Percentiles rank a stretch among this genome's conserved stretches.
These are phyloP conservation scores for Myxozyma lipomycoides DNA, from an alignment of 805 yeast species.

Conservation along the genomic window DNA sequence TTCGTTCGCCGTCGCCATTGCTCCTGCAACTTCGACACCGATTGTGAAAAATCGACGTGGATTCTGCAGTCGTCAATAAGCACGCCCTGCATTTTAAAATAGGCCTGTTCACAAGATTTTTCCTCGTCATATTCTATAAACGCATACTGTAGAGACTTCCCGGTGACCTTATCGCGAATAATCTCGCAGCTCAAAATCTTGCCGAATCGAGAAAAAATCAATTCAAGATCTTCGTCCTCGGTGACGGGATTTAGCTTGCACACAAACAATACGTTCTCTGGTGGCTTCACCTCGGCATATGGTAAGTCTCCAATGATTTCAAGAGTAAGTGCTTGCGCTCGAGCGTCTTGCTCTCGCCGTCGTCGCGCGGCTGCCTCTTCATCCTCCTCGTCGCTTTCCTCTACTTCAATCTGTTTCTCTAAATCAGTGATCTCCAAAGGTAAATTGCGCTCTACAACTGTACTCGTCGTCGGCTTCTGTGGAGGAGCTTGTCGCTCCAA, in stretches of 20 bases:
- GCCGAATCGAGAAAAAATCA: constrained; percentile 63
- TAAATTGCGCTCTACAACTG: too few species aligned
- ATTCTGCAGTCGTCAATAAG: constrained; percentile 61
- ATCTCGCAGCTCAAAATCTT: constrained; percentile 49
- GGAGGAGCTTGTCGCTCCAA: neutral
- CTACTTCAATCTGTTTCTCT: neutral
- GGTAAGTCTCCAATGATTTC: constrained; percentile 65
- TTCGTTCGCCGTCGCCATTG: constrained; percentile 19
- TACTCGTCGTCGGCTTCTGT: neutral
- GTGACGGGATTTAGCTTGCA: constrained; percentile 64
- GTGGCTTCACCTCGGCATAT: constrained; percentile 53
- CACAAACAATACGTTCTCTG: constrained; percentile 58
- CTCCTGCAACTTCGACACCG: constrained; percentile 40
- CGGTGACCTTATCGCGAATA: constrained; percentile 46
- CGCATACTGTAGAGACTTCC: constrained; percentile 56
- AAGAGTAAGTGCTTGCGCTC: constrained; percentile 55
- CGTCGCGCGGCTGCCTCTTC: constrained; percentile 35
- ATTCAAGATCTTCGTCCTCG: constrained; percentile 50
- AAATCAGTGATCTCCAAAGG: neutral
- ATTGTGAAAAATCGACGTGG: constrained; percentile 66
- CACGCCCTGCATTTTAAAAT: constrained; percentile 56
- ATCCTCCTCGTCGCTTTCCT: constrained; percentile 21
- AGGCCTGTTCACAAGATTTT: constrained; percentile 58
- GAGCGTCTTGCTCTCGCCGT: constrained; percentile 39
- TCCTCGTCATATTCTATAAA: constrained; percentile 54